Evolutionary conservation across 148 eudicot species (phyloP), one percentile per base, ranked within the genome.

Genomic region (Rhododendron ovatum): DNA sequence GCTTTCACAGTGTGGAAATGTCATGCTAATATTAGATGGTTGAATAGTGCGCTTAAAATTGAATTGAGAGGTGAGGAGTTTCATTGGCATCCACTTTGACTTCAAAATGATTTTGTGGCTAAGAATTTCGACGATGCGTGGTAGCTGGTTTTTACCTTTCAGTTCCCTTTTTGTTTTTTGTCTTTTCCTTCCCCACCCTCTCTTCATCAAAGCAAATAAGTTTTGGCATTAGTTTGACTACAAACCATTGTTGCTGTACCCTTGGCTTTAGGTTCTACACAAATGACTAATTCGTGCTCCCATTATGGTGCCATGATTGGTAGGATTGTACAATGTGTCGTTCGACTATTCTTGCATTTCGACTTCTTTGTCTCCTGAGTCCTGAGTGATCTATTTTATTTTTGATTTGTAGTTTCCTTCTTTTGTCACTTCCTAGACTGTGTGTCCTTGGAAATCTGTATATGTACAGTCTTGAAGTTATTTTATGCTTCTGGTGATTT

Each of bases 1-100:
- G 69, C 17, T 41, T 83, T 83, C 77, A 26, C 77, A 83, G 24
- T 39, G 75, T 39, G 84, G 35, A 82, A 43, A 82, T 43, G 45
- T 14, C 26, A 12, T 43, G 41, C 77, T 67, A 65, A 82, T 65
- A 35, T 61, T 24, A 65, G 47, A 37, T 65, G 47, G 77, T 26
- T 82, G 45, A 30, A 20, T 24, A 63, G 51, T 61, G 22, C 61
- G 45, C 84, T 37, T 48, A 82, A 48, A 55, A 8, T 61, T 59
- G 84, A 82, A 3, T 14, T 37, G 75, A n/a, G 13, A 43, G 77
- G 17, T 41, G 41, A 65, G 28, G 85, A 55, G 45, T 82, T 82
- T 63, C 74, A 37, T 41, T 9, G 11, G 7, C 67, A 11, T 26
- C 17, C 14, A 2, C 5, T 3, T 57, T 57, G 39, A 11, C n/a